Evolutionary conservation across 768 basidiomycete species (phyloP).

Genomic region (Cyclocybe cylindracea): DNA sequence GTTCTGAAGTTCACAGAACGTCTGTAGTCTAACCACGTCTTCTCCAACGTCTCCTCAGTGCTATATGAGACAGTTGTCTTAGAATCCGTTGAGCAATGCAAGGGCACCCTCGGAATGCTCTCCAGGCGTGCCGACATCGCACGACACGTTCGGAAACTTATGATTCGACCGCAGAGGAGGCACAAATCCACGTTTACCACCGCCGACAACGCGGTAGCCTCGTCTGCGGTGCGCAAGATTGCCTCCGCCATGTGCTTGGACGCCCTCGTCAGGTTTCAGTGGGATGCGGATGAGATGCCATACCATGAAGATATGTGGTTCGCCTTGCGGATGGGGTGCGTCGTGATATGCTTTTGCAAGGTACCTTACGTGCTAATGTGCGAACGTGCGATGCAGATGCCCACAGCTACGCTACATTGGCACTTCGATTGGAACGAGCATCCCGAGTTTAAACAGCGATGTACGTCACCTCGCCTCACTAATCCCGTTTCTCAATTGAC

Average conservation of each 20-base stretch:
- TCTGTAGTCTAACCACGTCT: conserved; percentile 55
- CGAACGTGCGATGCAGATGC: conserved; percentile 46
- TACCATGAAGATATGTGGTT: conserved; percentile 80
- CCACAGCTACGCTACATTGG: conserved; percentile 63
- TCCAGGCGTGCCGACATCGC: conserved; percentile 52
- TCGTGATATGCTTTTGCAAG: conserved; percentile 7
- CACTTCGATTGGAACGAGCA: conserved; percentile 59
- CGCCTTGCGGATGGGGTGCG: conserved; percentile 65
- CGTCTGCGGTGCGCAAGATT: conserved; percentile 50
- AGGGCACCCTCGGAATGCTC: conserved; percentile 68
- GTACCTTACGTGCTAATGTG: not conserved
- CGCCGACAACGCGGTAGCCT: conserved; percentile 39
- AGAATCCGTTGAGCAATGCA: conserved; percentile 57
- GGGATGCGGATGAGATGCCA: conserved; percentile 72
- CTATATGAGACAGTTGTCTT: conserved; percentile 64
- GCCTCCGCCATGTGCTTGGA: conserved; percentile 56
- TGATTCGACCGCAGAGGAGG: conserved; percentile 42
- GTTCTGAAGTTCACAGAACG: not conserved
- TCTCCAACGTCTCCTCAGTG: conserved; percentile 50
- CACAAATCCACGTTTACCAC: conserved; percentile 21
- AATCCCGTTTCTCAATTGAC: not conserved
- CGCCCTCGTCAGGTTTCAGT: conserved; percentile 64
- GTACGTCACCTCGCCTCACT: conserved; percentile 38
- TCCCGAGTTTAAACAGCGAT: conserved; percentile 61
- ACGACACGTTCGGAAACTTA: conserved; percentile 64